phyloP scores from a whole-genome alignment of 2,329 filamentous ascomycete species.

The Fusarium palustre region DNA sequence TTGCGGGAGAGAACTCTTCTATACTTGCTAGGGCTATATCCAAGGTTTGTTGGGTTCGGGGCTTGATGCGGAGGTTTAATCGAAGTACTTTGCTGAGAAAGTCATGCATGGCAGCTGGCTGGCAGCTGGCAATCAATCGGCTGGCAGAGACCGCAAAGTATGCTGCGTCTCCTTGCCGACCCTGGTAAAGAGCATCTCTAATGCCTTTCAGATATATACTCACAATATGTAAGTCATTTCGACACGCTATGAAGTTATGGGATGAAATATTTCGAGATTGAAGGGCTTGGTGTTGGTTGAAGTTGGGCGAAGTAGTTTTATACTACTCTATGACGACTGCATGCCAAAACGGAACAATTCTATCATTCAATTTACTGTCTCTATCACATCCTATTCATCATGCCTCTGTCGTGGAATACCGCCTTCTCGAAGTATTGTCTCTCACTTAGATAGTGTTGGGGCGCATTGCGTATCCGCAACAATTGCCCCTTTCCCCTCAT shows the following conservation, averaged over 20 bases:
- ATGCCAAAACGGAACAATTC: background rate
- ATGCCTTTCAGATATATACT: background rate
- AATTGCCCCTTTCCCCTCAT: background rate
- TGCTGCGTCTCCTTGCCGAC: background rate
- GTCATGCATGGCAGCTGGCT: slow-evolving; percentile 9
- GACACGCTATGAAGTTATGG: background rate
- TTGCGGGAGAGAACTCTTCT: background rate
- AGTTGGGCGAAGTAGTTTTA: background rate
- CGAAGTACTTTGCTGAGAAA: background rate
- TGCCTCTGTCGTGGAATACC: background rate
- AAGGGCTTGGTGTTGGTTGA: slow-evolving; percentile 6
- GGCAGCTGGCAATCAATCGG: background rate
- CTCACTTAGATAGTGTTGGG: slow-evolving; percentile 9
- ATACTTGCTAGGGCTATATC: background rate
- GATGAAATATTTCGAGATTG: slow-evolving; percentile 12
- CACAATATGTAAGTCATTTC: too few species aligned
- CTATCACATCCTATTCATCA: background rate
- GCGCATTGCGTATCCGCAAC: background rate
- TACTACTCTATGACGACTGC: background rate
- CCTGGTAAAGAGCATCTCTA: background rate
- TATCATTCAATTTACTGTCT: background rate
- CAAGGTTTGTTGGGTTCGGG: too few species aligned
- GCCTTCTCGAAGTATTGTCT: background rate
- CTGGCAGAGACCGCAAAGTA: background rate
- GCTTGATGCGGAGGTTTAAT: slow-evolving; percentile 3